Evolutionary conservation across 2,329 filamentous ascomycete species (phyloP).

Genomic region (Cryphonectria japonica): DNA sequence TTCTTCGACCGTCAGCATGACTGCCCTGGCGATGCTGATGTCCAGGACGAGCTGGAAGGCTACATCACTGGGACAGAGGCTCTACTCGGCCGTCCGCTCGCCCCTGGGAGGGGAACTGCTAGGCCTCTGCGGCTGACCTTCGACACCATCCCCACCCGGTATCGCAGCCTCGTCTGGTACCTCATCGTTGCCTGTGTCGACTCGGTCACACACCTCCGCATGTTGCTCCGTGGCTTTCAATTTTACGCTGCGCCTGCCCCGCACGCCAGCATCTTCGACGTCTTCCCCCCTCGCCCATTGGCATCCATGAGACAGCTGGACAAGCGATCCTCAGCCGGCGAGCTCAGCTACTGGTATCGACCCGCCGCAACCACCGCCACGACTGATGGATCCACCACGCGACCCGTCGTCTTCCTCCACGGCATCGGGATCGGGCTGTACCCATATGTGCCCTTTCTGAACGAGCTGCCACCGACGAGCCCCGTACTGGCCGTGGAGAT

Average conservation of each 20-base stretch:
- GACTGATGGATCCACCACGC: constrained; percentile 5
- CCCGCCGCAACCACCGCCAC: background rate
- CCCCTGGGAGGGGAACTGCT: constrained; percentile 58
- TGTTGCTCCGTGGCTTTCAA: constrained; percentile 55
- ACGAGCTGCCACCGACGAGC: constrained; percentile 26
- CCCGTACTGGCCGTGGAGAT: constrained; percentile 30
- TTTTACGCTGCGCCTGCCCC: constrained; percentile 51
- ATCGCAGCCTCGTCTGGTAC: constrained; percentile 69
- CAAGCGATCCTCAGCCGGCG: constrained; percentile 19
- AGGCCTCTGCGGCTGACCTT: constrained; percentile 65
- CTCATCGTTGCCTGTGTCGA: constrained; percentile 59
- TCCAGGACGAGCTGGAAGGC: constrained; percentile 47
- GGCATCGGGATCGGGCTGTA: constrained; percentile 31
- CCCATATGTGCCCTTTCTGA: constrained; percentile 28
- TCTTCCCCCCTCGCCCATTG: constrained; percentile 64
- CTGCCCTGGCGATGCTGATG: constrained; percentile 36
- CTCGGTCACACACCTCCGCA: constrained; percentile 49
- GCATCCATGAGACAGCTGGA: constrained; percentile 30
- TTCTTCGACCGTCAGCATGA: constrained; percentile 56
- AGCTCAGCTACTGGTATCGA: constrained; percentile 30
- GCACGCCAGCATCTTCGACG: constrained; percentile 29
- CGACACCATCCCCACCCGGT: constrained; percentile 64
- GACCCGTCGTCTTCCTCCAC: constrained; percentile 31
- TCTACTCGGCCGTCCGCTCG: constrained; percentile 53
- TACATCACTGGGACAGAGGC: constrained; percentile 58